Evolutionary conservation across 805 yeast genomes (phyloP).

Genomic region (Yarrowia deformans): DNA sequence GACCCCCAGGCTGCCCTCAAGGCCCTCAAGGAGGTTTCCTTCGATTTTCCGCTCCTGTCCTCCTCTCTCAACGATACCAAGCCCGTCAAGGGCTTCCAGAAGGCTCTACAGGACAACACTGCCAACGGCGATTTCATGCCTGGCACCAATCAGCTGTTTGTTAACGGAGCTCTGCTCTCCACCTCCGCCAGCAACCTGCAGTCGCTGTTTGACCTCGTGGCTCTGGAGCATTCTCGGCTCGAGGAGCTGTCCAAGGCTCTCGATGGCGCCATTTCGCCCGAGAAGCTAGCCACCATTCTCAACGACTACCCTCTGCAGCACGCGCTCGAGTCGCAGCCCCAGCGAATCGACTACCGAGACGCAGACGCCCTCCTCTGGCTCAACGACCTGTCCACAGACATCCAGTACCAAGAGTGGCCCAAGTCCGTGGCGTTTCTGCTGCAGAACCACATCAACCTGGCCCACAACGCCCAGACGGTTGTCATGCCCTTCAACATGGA

Average conservation of each 20-base stretch:
- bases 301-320: slow-evolving; percentile 26
- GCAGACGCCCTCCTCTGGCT: slow-evolving; percentile 58
- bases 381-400: slow-evolving; percentile 76
- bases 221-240: slow-evolving; percentile 50
- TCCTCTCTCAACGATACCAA: slow-evolving; percentile 50
- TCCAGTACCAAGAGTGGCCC: slow-evolving; percentile 58
- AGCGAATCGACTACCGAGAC: slow-evolving; percentile 36
- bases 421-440: slow-evolving; percentile 51
- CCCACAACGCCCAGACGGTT: slow-evolving; percentile 77
- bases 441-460: slow-evolving; percentile 48
- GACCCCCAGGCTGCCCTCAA: slow-evolving; percentile 50
- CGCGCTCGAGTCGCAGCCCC: slow-evolving; percentile 16
- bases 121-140: slow-evolving; percentile 41
- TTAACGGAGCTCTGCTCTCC: slow-evolving; percentile 73
- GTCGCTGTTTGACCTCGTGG: slow-evolving; percentile 51
- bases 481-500: slow-evolving; percentile 72
- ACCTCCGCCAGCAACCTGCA: slow-evolving; percentile 51
- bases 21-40: slow-evolving; percentile 53
- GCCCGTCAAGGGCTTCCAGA: slow-evolving; percentile 8
- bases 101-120: slow-evolving; percentile 43
- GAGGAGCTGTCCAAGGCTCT: slow-evolving; percentile 1
- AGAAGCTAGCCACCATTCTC: slow-evolving; percentile 13
- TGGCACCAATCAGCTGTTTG: slow-evolving; percentile 55
- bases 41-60: slow-evolving; percentile 65
- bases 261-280: background rate